Conservation (phyloP, 306 rosid species). For the Quillaja saponaria region DNA sequence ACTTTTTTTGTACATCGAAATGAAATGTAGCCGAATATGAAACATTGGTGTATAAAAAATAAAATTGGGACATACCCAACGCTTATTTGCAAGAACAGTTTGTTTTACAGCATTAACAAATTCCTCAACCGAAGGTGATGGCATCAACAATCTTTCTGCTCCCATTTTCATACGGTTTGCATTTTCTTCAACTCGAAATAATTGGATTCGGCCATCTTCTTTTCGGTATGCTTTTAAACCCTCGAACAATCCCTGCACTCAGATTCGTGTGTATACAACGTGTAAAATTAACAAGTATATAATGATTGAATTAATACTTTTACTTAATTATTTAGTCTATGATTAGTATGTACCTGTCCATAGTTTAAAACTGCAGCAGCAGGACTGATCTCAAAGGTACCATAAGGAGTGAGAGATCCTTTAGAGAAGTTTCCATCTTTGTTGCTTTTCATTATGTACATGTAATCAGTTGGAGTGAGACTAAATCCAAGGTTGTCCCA, state of each 20-base stretch:
- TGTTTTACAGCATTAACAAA: slow-evolving; percentile 34
- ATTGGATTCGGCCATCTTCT: too few relatives aligned
- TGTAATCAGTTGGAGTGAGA: slow-evolving; percentile 32
- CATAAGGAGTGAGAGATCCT: slow-evolving; percentile 32
- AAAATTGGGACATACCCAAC: slow-evolving; percentile 28
- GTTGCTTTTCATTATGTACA: slow-evolving; percentile 33
- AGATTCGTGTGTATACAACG: background rate
- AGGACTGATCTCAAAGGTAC: slow-evolving; percentile 23
- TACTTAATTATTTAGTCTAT: too few relatives aligned
- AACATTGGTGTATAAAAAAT: too few relatives aligned
- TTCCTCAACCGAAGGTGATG: too few relatives aligned
- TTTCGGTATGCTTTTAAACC: slow-evolving; percentile 47
- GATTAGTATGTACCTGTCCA: too few relatives aligned
- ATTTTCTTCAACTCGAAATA: too few relatives aligned
- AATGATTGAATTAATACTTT: background rate
- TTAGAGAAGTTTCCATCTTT: slow-evolving; percentile 18
- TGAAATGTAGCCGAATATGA: too few relatives aligned
- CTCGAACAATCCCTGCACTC: slow-evolving; percentile 41
- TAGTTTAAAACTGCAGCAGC: slow-evolving; percentile 32
- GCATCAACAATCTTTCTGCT: too few relatives aligned
- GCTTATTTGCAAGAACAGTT: slow-evolving; percentile 30
- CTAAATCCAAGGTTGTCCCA: slow-evolving; percentile 32
- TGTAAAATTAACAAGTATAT: background rate
- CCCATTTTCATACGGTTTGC: too few relatives aligned
- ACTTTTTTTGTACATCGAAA: too few relatives aligned